Conservation (phyloP, 139 green algal genomes). For the Ettlia oleoabundans region DNA sequence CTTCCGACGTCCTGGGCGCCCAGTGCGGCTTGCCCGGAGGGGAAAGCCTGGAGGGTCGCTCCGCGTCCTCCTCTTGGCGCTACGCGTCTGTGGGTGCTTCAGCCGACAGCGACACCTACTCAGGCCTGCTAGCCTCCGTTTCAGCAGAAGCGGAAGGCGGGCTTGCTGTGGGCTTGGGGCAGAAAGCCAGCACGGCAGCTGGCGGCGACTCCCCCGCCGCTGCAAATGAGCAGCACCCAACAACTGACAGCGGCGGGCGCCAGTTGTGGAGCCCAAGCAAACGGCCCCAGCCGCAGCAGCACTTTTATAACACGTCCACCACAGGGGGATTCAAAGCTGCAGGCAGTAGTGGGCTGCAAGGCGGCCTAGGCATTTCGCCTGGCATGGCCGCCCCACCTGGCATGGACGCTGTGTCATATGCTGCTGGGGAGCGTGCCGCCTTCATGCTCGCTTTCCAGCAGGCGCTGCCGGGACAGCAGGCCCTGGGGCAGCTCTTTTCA, state of each 20-base stretch:
- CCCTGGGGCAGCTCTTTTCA: constrained; percentile 44
- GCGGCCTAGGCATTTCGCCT: not conserved
- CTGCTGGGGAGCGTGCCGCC: constrained; percentile 39
- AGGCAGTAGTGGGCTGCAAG: not conserved
- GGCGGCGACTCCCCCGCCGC: not conserved
- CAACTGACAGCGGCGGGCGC: not conserved
- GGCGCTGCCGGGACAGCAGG: constrained; percentile 48
- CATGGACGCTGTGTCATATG: constrained; percentile 24
- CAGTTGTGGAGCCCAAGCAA: constrained; percentile 36
- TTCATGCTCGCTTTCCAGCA: constrained; percentile 37
- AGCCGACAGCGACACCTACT: constrained; percentile 3
- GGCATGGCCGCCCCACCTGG: not conserved
- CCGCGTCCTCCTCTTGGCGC: constrained; percentile 1
- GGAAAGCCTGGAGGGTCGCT: too few relatives aligned
- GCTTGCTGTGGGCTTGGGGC: not conserved
- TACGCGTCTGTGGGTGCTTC: not conserved
- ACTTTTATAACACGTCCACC: not conserved
- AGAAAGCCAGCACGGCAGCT: not conserved
- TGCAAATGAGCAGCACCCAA: not conserved
- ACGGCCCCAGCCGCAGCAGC: not conserved
- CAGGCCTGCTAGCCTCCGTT: not conserved
- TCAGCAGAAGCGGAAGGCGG: not conserved
- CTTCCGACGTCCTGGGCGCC: too few relatives aligned
- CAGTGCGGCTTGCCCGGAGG: too few relatives aligned
- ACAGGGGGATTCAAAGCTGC: not conserved